These are phyloP conservation scores for Nakazawaea peltata DNA, from an alignment of 805 yeast species.

Conservation along the genomic window DNA sequence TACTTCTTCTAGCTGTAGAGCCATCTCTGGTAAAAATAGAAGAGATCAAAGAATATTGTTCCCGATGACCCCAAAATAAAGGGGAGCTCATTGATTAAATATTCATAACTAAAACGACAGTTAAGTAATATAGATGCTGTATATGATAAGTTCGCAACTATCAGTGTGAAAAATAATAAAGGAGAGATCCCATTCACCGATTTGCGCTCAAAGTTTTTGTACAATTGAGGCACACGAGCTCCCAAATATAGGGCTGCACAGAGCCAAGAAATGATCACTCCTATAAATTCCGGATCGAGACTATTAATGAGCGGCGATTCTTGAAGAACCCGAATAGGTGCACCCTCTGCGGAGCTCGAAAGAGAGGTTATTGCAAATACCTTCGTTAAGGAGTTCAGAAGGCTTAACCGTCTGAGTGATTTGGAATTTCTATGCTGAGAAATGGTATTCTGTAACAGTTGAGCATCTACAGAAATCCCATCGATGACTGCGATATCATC, in stretches of 20 bases:
- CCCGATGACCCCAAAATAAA: slow-evolving; percentile 82
- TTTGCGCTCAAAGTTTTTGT: slow-evolving; percentile 66
- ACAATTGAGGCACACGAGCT: slow-evolving; percentile 79
- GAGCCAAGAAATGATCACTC: slow-evolving; percentile 60
- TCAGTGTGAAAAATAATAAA: slow-evolving; percentile 67
- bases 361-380: no score
- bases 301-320: slow-evolving; percentile 1
- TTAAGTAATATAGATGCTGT: slow-evolving; percentile 66
- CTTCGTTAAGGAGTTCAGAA: neutral
- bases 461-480: neutral
- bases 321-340: neutral
- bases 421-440: neutral
- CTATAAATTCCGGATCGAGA: slow-evolving; percentile 19
- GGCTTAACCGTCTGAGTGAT: no score
- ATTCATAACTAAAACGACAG: slow-evolving; percentile 41
- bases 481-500: slow-evolving; percentile 2
- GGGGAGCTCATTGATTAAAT: slow-evolving; percentile 66
- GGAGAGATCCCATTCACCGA: slow-evolving; percentile 87
- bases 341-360: slow-evolving; percentile 2
- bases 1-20: slow-evolving; percentile 18
- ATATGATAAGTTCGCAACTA: slow-evolving; percentile 71
- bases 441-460: neutral
- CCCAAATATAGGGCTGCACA: slow-evolving; percentile 70
- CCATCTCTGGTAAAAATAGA: slow-evolving; percentile 58
- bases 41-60: slow-evolving; percentile 68